Base-by-base conservation (phyloP, 2,329 filamentous ascomycete genomes). In the Paraphoma chrysanthemicola region DNA sequence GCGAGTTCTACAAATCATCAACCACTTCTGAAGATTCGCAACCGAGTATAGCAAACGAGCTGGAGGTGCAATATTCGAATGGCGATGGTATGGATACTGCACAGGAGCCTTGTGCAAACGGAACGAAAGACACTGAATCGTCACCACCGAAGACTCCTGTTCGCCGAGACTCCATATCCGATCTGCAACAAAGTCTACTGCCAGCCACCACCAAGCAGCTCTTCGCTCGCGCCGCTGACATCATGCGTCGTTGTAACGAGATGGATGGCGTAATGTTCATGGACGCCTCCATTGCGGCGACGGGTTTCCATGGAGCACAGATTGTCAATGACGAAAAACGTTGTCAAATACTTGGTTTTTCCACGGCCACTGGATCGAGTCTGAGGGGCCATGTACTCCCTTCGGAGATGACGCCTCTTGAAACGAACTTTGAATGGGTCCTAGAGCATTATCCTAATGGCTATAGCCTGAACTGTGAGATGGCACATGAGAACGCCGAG, bases 221-320 rank as follows among this genome's bases (percentile, higher is more conserved):
- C 44, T 69, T 69, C 31, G 52, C 62, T 1, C 59, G 64, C 6
- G 67, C 67, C 44, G 62, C 67, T 14, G 58, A 54, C 12, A 67
- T 70, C 18, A 67, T 70, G 41, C 54, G 57, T 11, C 51, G 42
- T 5, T 62, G 64, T 1, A 68, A 60, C 23, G 60, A 64, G 33
- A 57, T 68, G 18, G 64, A 66, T 48, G 67, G 67, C 5, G 60
- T 70, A 5, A 44, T 66, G 11, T 63, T 70, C 23, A 51, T 68
- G 10, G 66, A 69, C 44, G 64, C 66, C 1, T 63, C 62, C 3
- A 44, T 61, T 10, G 63, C 53, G 33, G 46, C 48, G 12, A 49
- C 47, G 33, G 49, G 45, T 7, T 47, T 36, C 10, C 30, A 52
- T 28, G 49, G 38, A 8, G 33, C 47, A 0, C 29, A n/a, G 18